phyloP scores from a whole-genome alignment of 768 basidiomycete species.

The Leccinellum rugosiceps region DNA sequence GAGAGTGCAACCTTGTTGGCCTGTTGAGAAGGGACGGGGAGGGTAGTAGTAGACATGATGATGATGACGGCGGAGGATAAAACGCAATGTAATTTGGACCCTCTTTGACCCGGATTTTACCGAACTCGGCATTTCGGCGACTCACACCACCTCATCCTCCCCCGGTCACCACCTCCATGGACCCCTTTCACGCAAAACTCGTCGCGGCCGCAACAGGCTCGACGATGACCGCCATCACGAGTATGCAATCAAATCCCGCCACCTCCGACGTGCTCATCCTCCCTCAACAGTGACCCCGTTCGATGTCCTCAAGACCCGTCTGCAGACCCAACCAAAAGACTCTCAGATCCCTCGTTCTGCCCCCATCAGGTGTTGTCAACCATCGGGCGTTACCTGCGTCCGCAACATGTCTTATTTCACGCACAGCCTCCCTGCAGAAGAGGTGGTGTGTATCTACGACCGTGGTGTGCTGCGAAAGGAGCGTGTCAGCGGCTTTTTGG shows the following conservation, averaged over 20 bases:
- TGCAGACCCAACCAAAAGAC: slow-evolving; percentile 83
- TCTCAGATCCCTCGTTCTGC: slow-evolving; percentile 54
- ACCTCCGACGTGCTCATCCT: slow-evolving; percentile 8
- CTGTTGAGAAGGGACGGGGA: slow-evolving; percentile 66
- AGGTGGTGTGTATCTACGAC: slow-evolving; percentile 80
- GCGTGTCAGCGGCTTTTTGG: slow-evolving; percentile 80
- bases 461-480: slow-evolving; percentile 65
- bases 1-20: slow-evolving; percentile 77
- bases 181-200: slow-evolving; percentile 74
- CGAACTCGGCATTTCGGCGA: slow-evolving; percentile 9
- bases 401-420: slow-evolving; percentile 77
- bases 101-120: slow-evolving; percentile 24
- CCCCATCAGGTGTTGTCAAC: slow-evolving; percentile 67
- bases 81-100: not conserved
- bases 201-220: slow-evolving; percentile 78
- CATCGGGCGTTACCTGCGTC: slow-evolving; percentile 49
- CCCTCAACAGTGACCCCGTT: slow-evolving; percentile 90
- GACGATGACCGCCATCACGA: slow-evolving; percentile 78
- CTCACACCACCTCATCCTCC: not conserved
- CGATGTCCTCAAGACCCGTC: slow-evolving; percentile 94
- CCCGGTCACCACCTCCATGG: slow-evolving; percentile 39
- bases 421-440: slow-evolving; percentile 51
- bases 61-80: slow-evolving; percentile 7
- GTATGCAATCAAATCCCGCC: slow-evolving; percentile 40
- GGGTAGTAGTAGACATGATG: slow-evolving; percentile 36